Base-by-base conservation (phyloP, 202 grass and related monocot genomes). In the Panicum hallii region DNA sequence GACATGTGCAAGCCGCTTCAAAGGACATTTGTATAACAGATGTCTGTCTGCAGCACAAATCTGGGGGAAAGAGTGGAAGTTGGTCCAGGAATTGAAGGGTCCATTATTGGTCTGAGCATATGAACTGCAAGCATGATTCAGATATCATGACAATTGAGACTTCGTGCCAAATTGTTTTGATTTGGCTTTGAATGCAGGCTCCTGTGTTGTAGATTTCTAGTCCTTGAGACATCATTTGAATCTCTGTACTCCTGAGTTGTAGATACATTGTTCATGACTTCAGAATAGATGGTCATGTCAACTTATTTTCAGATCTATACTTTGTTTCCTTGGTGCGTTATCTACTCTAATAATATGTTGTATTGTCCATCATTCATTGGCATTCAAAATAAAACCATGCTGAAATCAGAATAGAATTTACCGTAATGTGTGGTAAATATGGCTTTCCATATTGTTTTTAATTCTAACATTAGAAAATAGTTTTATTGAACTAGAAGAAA, bases 1-100 rank as follows among this genome's bases (percentile, higher is more conserved):
- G 97, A 96, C 64, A 99, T 99, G 93, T 99, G 97, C 88, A 99
- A 86, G 93, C 91, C 50, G 91, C 88, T 61, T 94, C 91, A 12
- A 99, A 99, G 90, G 91, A 99, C 57, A 93, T 99, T 58, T 88
- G 84, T 66, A 87, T 99, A 71, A 94, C 93, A 48, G 93, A 92
- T 82, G 64, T 96, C 43, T 87, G 84, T 78, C 94, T 99, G 11
- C 87, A 91, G 61, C 91, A 85, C 23, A 99, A 99, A 23, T 88
- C 84, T 48, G 97, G 97, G 30, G 97, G 97, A 50, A 99, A 94
- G 85, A 94, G 91, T 86, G 93, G 93, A 75, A 56, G 9, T 50
- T 99, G 97, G 97, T 94, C 93, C 15, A 86, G 86, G 53, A 85
- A 63, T 53, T 78, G 88, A 79, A 78, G 23, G 85, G 44, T 89